Conservation (phyloP, 306 rosid species). For the Purshia tridentata region DNA sequence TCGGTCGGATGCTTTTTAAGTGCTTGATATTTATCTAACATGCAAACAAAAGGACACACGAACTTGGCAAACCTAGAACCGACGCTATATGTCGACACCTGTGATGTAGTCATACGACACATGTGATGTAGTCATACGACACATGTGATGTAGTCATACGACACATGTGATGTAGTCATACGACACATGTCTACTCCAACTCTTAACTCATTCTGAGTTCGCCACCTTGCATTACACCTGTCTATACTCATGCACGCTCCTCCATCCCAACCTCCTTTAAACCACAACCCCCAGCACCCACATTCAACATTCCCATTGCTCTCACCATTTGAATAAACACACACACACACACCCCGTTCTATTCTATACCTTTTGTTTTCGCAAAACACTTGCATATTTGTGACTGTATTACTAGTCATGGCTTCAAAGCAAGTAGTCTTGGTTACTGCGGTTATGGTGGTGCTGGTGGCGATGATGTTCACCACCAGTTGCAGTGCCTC, state of each 20-base stretch:
- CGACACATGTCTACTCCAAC: background rate
- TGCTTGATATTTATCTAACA: too few relatives aligned
- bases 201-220: background rate
- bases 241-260: background rate
- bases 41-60: background rate
- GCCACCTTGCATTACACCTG: constrained; percentile 9
- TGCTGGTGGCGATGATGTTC: constrained; percentile 9
- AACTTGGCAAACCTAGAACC: background rate
- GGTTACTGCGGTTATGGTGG: constrained; percentile 12
- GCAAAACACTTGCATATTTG: background rate
- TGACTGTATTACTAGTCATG: constrained; percentile 21
- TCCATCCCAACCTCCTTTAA: background rate
- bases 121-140: background rate
- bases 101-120: background rate
- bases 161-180: background rate
- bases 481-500: constrained; percentile 31
- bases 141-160: too few relatives aligned
- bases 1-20: too few relatives aligned
- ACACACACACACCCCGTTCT: background rate
- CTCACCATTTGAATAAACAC: background rate
- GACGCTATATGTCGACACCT: background rate
- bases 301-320: background rate
- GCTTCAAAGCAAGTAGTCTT: constrained; percentile 31
- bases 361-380: background rate
- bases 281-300: background rate